These are phyloP conservation scores for Niveomyces coronatus DNA, from an alignment of 2,329 filamentous ascomycete species.

Conservation along the genomic window DNA sequence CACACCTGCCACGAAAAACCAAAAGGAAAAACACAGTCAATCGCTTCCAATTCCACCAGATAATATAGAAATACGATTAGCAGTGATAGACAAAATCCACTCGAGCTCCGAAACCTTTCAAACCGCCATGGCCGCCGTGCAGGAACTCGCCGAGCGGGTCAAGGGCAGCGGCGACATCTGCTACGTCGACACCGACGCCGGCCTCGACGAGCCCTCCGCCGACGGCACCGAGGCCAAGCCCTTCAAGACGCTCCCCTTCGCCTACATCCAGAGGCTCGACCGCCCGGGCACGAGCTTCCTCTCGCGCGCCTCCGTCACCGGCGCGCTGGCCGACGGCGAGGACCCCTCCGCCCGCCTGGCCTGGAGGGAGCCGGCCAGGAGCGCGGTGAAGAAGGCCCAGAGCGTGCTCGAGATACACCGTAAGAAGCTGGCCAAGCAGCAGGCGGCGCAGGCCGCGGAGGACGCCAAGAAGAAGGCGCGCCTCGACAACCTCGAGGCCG, in stretches of 20 bases:
- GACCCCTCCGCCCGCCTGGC: conserved; percentile 53
- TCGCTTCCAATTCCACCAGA: background rate
- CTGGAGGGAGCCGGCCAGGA: conserved; percentile 78
- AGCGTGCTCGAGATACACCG: conserved; percentile 64
- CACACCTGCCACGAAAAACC: background rate
- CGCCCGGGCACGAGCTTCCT: conserved; percentile 51
- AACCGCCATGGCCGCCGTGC: conserved; percentile 30
- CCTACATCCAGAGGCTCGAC: conserved; percentile 61
- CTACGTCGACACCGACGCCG: conserved; percentile 74
- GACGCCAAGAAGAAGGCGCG: conserved; percentile 64
- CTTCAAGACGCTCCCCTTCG: conserved; percentile 72
- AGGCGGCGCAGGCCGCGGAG: conserved; percentile 60
- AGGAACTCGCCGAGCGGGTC: conserved; percentile 41
- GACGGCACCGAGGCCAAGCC: conserved; percentile 62
- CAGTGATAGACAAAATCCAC: too few species aligned
- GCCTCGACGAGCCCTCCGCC: conserved; percentile 57
- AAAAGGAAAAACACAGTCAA: background rate
- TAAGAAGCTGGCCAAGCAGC: conserved; percentile 75
- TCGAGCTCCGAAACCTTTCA: too few species aligned
- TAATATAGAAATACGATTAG: too few species aligned
- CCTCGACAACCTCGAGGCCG: conserved; percentile 57
- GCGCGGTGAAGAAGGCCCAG: conserved; percentile 75
- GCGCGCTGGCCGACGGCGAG: conserved; percentile 47
- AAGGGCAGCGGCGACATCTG: conserved; percentile 38
- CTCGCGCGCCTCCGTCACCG: conserved; percentile 56